Conservation (phyloP, 192 early-diverging fungal species). For the Pilobolus umbonatus region DNA sequence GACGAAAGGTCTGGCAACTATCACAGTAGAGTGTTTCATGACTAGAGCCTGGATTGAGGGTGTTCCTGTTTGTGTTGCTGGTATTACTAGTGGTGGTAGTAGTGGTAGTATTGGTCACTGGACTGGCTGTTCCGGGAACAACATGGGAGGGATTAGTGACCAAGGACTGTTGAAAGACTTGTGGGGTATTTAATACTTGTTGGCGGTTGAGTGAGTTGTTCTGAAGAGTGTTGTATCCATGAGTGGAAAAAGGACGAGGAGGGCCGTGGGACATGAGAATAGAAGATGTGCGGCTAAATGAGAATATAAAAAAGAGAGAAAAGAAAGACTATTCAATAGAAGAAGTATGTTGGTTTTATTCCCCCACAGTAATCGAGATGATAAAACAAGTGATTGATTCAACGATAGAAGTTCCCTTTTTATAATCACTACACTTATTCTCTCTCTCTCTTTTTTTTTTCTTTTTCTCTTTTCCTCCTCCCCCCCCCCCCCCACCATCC, state of each 20-base stretch:
- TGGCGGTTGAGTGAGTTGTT: not conserved
- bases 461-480: too few species aligned
- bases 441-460: too few species aligned
- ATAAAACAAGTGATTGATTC: not conserved
- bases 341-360: not conserved
- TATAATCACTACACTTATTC: too few species aligned
- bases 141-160: too few species aligned
- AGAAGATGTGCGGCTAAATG: not conserved
- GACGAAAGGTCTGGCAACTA: constrained; percentile 13
- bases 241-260: not conserved
- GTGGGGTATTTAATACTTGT: constrained; percentile 1
- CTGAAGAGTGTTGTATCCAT: constrained; percentile 3
- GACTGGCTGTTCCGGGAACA: not conserved
- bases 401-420: too few species aligned
- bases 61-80: not conserved
- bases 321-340: not conserved
- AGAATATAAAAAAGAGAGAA: not conserved
- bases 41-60: not conserved
- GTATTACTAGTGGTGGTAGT: not conserved
- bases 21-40: constrained; percentile 14
- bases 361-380: not conserved
- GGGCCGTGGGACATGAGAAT: constrained; percentile 15
- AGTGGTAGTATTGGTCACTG: constrained; percentile 1
- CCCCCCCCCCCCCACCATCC: too few species aligned
- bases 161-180: constrained; percentile 16